Evolutionary conservation across 2,329 filamentous ascomycete species (phyloP).

Genomic region (Beauveria sp.): DNA sequence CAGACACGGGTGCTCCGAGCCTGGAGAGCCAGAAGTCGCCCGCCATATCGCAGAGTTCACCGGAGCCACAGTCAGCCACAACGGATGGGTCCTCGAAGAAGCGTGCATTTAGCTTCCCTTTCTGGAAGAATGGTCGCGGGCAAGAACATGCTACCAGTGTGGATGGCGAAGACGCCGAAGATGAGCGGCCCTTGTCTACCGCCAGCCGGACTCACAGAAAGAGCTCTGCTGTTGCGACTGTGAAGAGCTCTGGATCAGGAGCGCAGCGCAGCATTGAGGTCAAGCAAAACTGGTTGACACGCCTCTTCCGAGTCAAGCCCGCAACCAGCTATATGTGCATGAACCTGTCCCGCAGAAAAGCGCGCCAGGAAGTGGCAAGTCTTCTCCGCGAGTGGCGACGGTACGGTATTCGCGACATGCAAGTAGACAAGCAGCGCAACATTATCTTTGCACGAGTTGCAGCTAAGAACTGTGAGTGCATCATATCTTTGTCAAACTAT

Average conservation of each 20-base stretch:
- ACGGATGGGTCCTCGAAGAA: slow-evolving; percentile 33
- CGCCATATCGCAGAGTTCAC: slow-evolving; percentile 19
- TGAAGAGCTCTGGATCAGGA: slow-evolving; percentile 29
- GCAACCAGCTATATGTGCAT: slow-evolving; percentile 70
- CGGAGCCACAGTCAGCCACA: slow-evolving; percentile 18
- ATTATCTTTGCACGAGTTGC: slow-evolving; percentile 73
- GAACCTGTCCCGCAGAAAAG: slow-evolving; percentile 57
- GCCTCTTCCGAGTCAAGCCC: slow-evolving; percentile 84
- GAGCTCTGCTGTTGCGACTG: slow-evolving; percentile 19
- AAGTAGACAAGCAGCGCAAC: slow-evolving; percentile 70
- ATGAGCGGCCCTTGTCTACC: not conserved
- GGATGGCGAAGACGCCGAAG: not conserved
- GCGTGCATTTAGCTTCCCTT: slow-evolving; percentile 45
- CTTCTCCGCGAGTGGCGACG: slow-evolving; percentile 73
- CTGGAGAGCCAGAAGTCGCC: slow-evolving; percentile 13
- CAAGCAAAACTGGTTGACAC: slow-evolving; percentile 80
- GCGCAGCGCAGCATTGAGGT: slow-evolving; percentile 51
- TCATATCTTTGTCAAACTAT: not conserved
- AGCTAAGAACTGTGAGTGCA: slow-evolving; percentile 66
- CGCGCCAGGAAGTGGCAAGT: slow-evolving; percentile 67
- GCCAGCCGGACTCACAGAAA: slow-evolving; percentile 5
- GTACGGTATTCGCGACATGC: slow-evolving; percentile 73
- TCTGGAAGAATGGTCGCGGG: slow-evolving; percentile 45
- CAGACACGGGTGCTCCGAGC: not conserved
- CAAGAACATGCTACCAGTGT: slow-evolving; percentile 23